Base-by-base conservation (phyloP, 2,329 filamentous ascomycete genomes). In the Stagonosporopsis tanaceti region DNA sequence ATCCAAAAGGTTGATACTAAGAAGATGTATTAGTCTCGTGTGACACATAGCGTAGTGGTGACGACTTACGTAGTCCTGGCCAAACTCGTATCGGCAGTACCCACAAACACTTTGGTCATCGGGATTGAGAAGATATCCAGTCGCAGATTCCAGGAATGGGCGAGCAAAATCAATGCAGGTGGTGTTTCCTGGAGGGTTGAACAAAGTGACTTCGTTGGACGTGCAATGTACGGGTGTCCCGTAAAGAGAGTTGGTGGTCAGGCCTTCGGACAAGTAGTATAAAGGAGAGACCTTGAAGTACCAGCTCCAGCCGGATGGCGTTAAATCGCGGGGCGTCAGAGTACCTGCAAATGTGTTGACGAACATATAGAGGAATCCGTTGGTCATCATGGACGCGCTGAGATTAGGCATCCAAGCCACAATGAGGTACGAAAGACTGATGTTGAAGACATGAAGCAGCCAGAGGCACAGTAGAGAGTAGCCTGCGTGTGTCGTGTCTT, bases 331-430 rank as follows among this genome's bases (percentile, higher is more conserved):
- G 28, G 38, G 28, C 25, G 47, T 41, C n/a, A 51, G 25, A 12
- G 47, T 51, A 12, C 47, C 47, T n/a, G 47, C 47, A 30, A 51
- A 51, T 1, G 47, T 51, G 12, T 51, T 51, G 38, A 51, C 37
- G 14, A 41, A 51, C 47, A 41, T 51, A 38, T 42, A 51, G 47
- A 51, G 44, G 24, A 51, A 51, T 11, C 47, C 47, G 27, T 51
- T 51, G 38, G 47, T 38, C 47, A 51, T 35, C 1, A 51, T 38
- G 28, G 47, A 51, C 11, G 47, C 47, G 24, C 44, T 51, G 12
- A 51, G 37, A 37, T 51, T 51, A 5, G 47, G 47, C 47, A 51
- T 41, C 47, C 47, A 51, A 17, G 47, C 47, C 28, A 51, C 47
- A 42, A 51, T 51, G n/a, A 51, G 47, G 30, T 35, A 51, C 17